Evolutionary conservation across 2,329 filamentous ascomycete genomes (phyloP).

Genomic region (Arthroderma uncinatum): DNA sequence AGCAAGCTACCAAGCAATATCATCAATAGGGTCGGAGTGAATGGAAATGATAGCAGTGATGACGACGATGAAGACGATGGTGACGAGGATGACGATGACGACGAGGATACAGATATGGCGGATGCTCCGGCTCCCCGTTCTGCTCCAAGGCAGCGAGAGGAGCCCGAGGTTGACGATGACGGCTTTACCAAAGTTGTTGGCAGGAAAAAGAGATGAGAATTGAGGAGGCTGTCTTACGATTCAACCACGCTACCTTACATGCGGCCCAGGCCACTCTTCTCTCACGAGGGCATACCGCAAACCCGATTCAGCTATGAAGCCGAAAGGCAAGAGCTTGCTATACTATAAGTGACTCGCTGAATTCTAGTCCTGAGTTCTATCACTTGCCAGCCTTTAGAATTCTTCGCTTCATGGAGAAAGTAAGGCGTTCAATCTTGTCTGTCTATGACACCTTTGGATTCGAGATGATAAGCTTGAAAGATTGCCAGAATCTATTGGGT

Average conservation of each 20-base stretch:
- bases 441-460: no score
- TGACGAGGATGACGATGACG: conserved; percentile 37
- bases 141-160: conserved; percentile 48
- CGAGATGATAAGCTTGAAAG: no score
- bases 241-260: no score
- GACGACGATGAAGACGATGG: conserved; percentile 49
- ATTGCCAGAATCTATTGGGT: no score
- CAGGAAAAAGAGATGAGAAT: conserved; percentile 48
- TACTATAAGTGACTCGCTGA: background rate
- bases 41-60: conserved; percentile 44
- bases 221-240: no score
- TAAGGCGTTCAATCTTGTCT: no score
- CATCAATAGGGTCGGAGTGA: conserved; percentile 29
- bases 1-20: conserved; percentile 11
- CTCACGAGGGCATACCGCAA: background rate
- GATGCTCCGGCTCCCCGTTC: conserved; percentile 47
- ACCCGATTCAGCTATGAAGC: background rate
- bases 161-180: conserved; percentile 67
- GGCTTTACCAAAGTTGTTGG: conserved; percentile 66
- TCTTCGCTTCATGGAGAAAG: no score
- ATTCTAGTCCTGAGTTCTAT: no score
- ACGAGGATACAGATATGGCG: conserved; percentile 50
- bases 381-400: no score
- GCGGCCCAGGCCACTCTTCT: no score
- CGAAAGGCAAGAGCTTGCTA: background rate